A percentile compares a stretch with the other conserved stretches of the same genome.
Conservation (phyloP, 2,329 filamentous ascomycete species). For the Chaetomiaceae sp. region DNA sequence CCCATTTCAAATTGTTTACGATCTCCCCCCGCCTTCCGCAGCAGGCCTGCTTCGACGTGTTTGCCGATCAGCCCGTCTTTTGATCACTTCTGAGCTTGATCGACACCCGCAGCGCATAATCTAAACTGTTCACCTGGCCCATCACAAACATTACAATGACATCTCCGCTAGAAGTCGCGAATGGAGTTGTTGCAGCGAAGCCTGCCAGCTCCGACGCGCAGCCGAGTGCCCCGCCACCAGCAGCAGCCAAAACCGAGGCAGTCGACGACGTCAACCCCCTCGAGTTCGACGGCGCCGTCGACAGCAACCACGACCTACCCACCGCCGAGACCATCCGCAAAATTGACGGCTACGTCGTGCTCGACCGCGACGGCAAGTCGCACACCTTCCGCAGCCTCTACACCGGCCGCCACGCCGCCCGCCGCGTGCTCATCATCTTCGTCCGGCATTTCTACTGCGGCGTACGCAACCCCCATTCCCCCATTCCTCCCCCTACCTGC, state of each 20-base stretch:
- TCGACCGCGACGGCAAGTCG: constrained; percentile 55
- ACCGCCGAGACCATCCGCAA: constrained; percentile 41
- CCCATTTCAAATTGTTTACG: too few relatives aligned
- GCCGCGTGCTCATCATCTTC: constrained; percentile 63
- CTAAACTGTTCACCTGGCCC: too few relatives aligned
- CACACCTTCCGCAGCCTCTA: constrained; percentile 59
- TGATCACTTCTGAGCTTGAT: too few relatives aligned
- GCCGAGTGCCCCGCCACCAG: neutral
- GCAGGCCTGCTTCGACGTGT: too few relatives aligned
- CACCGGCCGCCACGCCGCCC: constrained; percentile 45
- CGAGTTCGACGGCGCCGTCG: constrained; percentile 52
- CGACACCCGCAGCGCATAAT: too few relatives aligned
- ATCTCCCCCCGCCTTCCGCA: too few relatives aligned
- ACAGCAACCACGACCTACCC: constrained; percentile 51
- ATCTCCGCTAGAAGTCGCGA: too few relatives aligned
- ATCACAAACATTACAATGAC: too few relatives aligned
- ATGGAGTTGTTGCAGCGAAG: too few relatives aligned
- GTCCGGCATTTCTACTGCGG: constrained; percentile 77
- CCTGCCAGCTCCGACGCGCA: constrained; percentile 2
- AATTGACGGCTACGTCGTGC: constrained; percentile 51
- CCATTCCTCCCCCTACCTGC: neutral
- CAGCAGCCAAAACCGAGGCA: neutral
- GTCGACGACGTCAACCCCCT: constrained; percentile 22
- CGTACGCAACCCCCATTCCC: constrained; percentile 41
- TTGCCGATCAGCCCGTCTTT: too few relatives aligned